These are phyloP conservation scores for Actinomortierella ambigua DNA, from an alignment of 371 early-diverging fungal genomes.

Conservation along the genomic window DNA sequence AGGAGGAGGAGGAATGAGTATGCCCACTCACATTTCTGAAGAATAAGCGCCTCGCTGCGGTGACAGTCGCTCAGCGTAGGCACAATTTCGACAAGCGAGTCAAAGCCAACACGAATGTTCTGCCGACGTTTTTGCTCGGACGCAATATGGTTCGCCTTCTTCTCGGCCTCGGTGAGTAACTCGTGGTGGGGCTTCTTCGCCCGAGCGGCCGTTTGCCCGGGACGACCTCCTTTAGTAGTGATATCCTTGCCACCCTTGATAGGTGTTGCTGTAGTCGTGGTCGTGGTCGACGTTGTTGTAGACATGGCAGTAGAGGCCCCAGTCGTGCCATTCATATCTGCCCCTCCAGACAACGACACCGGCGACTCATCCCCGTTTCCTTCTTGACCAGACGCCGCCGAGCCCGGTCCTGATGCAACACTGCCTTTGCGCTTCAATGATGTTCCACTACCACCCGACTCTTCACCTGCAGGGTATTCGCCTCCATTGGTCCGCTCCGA, in stretches of 20 bases:
- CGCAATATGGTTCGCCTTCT: constrained; percentile 89
- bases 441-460: constrained; percentile 6
- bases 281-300: no score
- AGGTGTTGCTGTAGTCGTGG: no score
- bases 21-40: constrained; percentile 60
- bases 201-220: background rate
- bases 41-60: constrained; percentile 63
- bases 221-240: no score
- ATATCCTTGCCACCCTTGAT: no score
- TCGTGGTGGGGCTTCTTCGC: constrained; percentile 52
- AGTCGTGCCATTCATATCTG: no score
- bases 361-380: no score
- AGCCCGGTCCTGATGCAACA: constrained; percentile 5
- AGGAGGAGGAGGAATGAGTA: constrained; percentile 13
- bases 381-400: no score
- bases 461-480: background rate
- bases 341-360: no score
- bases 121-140: constrained; percentile 90
- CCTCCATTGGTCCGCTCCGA: constrained; percentile 3
- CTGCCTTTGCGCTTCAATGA: constrained; percentile 31
- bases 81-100: constrained; percentile 78
- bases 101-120: constrained; percentile 85
- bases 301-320: no score
- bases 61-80: constrained; percentile 73
- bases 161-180: constrained; percentile 84